Evolutionary conservation across 192 early-diverging fungal species (phyloP).

Genomic region (Irineochytrium annulatum): DNA sequence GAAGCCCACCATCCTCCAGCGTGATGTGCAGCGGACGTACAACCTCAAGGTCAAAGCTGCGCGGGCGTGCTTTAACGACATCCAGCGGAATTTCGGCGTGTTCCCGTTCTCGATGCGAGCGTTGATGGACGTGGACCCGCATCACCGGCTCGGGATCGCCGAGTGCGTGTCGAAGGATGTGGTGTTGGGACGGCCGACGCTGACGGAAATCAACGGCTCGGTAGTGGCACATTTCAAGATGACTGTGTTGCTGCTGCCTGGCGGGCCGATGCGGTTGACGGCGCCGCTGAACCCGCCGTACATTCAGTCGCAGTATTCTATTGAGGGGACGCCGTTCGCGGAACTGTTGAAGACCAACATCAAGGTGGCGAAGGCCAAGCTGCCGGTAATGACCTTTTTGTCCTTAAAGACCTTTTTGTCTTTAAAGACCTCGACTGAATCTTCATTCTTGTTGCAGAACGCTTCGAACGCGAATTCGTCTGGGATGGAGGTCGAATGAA

Average conservation of each 20-base stretch:
- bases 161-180: conserved; percentile 79
- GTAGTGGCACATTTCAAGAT: conserved; percentile 84
- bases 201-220: conserved; percentile 63
- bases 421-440: too few relatives aligned
- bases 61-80: conserved; percentile 62
- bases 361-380: conserved; percentile 24
- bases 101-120: conserved; percentile 82
- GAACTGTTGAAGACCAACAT: conserved; percentile 32
- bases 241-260: conserved; percentile 78
- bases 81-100: conserved; percentile 66
- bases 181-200: conserved; percentile 68
- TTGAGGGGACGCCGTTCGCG: conserved; percentile 41
- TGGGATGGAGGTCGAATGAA: too few relatives aligned
- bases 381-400: conserved; percentile 1
- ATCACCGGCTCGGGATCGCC: conserved; percentile 75
- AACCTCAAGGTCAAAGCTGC: conserved; percentile 83
- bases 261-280: conserved; percentile 64
- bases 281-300: conserved; percentile 60
- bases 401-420: neutral
- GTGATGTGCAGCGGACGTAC: conserved; percentile 72
- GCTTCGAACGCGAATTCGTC: too few relatives aligned
- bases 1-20: conserved; percentile 73
- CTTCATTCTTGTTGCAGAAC: too few relatives aligned
- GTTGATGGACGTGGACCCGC: conserved; percentile 69
- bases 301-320: conserved; percentile 65